These are phyloP conservation scores for Blumeriella jaapii DNA, from an alignment of 2,329 filamentous ascomycete genomes.

Conservation along the genomic window DNA sequence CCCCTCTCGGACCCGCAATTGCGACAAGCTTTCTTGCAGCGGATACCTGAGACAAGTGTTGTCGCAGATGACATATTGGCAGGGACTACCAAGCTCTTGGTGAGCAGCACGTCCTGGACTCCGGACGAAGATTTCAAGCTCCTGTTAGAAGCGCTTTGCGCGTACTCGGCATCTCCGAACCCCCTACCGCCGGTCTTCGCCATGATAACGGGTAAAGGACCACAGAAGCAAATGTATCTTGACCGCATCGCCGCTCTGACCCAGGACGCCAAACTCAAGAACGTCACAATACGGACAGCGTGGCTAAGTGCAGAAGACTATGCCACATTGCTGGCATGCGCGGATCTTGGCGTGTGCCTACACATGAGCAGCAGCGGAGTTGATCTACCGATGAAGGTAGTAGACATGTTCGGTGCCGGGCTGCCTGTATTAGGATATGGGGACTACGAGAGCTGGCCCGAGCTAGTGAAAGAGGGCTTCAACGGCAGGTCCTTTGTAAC, in stretches of 20 bases:
- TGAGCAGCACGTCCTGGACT: slow-evolving; percentile 96
- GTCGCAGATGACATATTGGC: slow-evolving; percentile 47
- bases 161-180: slow-evolving; percentile 48
- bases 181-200: slow-evolving; percentile 54
- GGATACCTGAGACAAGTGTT: slow-evolving; percentile 51
- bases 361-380: slow-evolving; percentile 92
- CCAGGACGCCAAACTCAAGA: slow-evolving; percentile 49
- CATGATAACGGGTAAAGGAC: slow-evolving; percentile 91
- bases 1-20: slow-evolving; percentile 41
- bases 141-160: slow-evolving; percentile 68
- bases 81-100: slow-evolving; percentile 55
- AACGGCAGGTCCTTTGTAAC: slow-evolving; percentile 82
- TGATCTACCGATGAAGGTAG: slow-evolving; percentile 96
- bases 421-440: slow-evolving; percentile 82
- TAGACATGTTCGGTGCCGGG: slow-evolving; percentile 96
- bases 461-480: slow-evolving; percentile 76
- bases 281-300: slow-evolving; percentile 64
- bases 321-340: slow-evolving; percentile 68
- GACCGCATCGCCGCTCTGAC: slow-evolving; percentile 51
- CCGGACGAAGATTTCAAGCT: slow-evolving; percentile 90
- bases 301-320: slow-evolving; percentile 83
- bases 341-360: slow-evolving; percentile 81
- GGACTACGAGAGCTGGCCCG: slow-evolving; percentile 75
- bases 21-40: slow-evolving; percentile 49
- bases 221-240: slow-evolving; percentile 68